These are phyloP conservation scores for Lasiodiplodia citricola DNA, from an alignment of 2,329 filamentous ascomycete genomes.

Conservation along the genomic window DNA sequence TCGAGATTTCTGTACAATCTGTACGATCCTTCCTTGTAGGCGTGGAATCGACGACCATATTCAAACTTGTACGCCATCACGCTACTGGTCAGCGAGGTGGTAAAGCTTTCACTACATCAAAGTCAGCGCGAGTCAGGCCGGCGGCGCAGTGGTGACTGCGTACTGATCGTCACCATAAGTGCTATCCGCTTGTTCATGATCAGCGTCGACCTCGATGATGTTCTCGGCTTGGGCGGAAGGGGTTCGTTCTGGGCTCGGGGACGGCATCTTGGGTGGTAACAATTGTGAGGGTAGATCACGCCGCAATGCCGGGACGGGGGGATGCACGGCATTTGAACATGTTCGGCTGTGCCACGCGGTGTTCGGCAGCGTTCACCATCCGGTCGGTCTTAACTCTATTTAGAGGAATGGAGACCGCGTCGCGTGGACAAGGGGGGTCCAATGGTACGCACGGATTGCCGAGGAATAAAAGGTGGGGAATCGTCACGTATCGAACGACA, in stretches of 20 bases:
- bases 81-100: constrained; percentile 19
- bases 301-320: not conserved
- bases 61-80: constrained; percentile 32
- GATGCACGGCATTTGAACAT: not conserved
- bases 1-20: constrained; percentile 37
- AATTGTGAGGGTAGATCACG: not conserved
- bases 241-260: not conserved
- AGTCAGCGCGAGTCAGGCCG: not conserved
- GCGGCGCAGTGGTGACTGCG: not conserved
- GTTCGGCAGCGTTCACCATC: not conserved
- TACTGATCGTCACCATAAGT: constrained; percentile 3
- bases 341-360: not conserved
- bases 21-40: constrained; percentile 26
- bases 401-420: not conserved
- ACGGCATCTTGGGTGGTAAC: not conserved
- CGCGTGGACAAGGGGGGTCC: not conserved
- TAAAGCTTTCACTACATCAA: constrained; percentile 16
- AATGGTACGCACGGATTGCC: not conserved
- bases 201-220: constrained; percentile 7
- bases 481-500: too few species aligned
- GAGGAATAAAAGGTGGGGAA: not conserved
- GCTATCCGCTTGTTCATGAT: not conserved
- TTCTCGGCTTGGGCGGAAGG: not conserved
- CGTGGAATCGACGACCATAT: constrained; percentile 38
- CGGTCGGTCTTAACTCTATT: not conserved